Conservation (phyloP, 805 yeast genomes). For the Candida ascalaphidarum region DNA sequence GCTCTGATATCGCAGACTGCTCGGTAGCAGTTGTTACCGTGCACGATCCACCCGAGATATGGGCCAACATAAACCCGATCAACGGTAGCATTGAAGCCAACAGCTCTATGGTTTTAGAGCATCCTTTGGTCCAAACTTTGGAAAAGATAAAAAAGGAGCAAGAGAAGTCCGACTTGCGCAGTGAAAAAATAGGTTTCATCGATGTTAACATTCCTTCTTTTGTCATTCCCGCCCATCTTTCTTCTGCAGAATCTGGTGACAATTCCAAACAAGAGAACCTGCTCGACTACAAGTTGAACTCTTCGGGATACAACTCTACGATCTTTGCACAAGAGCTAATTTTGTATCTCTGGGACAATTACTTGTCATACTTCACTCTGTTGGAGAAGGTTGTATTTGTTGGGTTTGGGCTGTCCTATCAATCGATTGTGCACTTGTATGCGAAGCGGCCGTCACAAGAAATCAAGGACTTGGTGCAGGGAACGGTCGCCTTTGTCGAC, state of each 20-base stretch:
- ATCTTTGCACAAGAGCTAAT: constrained; percentile 70
- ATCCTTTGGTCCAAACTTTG: constrained; percentile 53
- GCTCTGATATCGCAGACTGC: constrained; percentile 57
- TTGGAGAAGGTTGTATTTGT: constrained; percentile 67
- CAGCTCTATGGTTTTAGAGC: constrained; percentile 68
- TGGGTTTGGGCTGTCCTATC: constrained; percentile 86
- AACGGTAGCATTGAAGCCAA: constrained; percentile 71
- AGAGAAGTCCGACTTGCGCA: constrained; percentile 9
- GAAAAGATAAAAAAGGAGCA: constrained; percentile 41
- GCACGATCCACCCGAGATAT: constrained; percentile 88
- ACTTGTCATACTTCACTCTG: constrained; percentile 60
- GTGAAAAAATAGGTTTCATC: constrained; percentile 54
- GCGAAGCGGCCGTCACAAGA: constrained; percentile 65
- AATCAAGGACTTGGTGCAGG: constrained; percentile 53
- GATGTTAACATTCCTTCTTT: constrained; percentile 75
- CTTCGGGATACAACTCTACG: constrained; percentile 43
- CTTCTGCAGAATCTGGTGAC: too few species aligned
- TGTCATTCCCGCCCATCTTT: constrained; percentile 19
- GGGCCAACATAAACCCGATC: constrained; percentile 79
- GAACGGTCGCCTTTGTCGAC: constrained; percentile 63
- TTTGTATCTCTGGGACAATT: constrained; percentile 85
- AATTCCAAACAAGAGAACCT: constrained; percentile 33
- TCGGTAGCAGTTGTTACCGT: constrained; percentile 62
- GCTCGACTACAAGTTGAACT: constrained; percentile 9
- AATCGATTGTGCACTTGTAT: constrained; percentile 76